Conservation (phyloP, 2,329 filamentous ascomycete species). For the Colletotrichum ledebouriae region DNA sequence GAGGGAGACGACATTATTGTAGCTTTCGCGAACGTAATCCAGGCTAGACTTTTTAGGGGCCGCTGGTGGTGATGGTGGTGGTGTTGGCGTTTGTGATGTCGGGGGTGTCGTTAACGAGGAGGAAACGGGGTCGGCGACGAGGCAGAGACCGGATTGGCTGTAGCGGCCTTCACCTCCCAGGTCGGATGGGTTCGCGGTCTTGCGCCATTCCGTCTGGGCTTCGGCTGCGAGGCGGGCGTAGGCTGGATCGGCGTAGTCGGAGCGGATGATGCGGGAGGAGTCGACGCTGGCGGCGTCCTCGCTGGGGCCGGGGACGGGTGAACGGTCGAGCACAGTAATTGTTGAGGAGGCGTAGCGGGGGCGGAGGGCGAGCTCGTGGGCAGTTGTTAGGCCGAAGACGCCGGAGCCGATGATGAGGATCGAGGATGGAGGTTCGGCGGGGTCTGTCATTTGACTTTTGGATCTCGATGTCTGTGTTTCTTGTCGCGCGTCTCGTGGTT, state of each 20-base stretch:
- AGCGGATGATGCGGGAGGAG: conserved; percentile 73
- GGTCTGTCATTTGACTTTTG: conserved; percentile 12
- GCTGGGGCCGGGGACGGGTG: conserved; percentile 61
- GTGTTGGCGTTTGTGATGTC: not conserved
- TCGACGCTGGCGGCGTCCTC: conserved; percentile 73
- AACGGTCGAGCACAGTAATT: conserved; percentile 73
- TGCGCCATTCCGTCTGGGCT: conserved; percentile 79
- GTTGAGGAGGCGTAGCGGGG: conserved; percentile 64
- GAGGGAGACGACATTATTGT: conserved; percentile 71
- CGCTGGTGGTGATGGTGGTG: conserved; percentile 35
- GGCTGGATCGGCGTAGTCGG: conserved; percentile 84
- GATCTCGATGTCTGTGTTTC: conserved; percentile 9
- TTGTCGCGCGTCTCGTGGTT: too few relatives aligned
- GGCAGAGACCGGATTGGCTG: conserved; percentile 75
- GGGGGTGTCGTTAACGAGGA: conserved; percentile 1
- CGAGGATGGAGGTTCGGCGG: conserved; percentile 54
- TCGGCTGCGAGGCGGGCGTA: conserved; percentile 81
- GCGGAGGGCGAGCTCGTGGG: conserved; percentile 77
- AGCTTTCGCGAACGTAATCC: conserved; percentile 70
- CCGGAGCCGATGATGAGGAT: conserved; percentile 79
- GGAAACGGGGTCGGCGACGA: conserved; percentile 62
- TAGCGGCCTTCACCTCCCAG: conserved; percentile 77
- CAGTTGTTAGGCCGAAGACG: conserved; percentile 72
- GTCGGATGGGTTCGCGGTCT: conserved; percentile 62
- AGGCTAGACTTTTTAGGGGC: conserved; percentile 59